phyloP scores from a whole-genome alignment of 1,284 basidiomycete species.

The Boletus subluridellus region DNA sequence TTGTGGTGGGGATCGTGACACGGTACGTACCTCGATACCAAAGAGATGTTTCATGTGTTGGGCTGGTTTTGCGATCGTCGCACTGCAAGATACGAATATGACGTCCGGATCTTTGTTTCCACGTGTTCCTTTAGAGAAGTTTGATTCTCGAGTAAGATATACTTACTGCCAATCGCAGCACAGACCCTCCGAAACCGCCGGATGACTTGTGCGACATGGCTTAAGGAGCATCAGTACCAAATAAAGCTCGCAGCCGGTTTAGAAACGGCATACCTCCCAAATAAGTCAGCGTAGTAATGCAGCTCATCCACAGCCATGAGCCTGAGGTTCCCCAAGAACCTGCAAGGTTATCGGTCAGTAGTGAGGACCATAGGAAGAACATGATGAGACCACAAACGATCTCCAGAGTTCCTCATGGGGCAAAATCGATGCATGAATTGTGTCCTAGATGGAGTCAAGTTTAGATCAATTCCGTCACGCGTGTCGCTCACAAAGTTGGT shows the following conservation, averaged over 20 bases:
- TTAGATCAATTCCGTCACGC: not conserved
- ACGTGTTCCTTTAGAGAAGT: not conserved
- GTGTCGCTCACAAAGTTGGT: slow-evolving; percentile 64
- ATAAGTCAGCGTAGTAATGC: slow-evolving; percentile 72
- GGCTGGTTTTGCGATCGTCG: slow-evolving; percentile 60
- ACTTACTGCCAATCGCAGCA: slow-evolving; percentile 79
- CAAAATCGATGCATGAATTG: slow-evolving; percentile 81
- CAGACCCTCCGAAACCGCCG: slow-evolving; percentile 77
- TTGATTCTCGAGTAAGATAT: not conserved
- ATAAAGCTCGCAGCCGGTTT: too few species aligned
- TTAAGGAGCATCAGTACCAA: slow-evolving; percentile 30
- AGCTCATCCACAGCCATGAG: slow-evolving; percentile 83
- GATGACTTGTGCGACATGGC: slow-evolving; percentile 78
- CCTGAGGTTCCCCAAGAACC: slow-evolving; percentile 46
- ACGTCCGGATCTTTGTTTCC: slow-evolving; percentile 44
- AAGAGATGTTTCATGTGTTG: slow-evolving; percentile 76
- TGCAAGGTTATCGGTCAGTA: too few species aligned
- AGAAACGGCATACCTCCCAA: slow-evolving; percentile 56
- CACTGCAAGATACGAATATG: slow-evolving; percentile 56
- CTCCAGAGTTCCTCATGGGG: slow-evolving; percentile 86
- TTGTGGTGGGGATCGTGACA: not conserved
- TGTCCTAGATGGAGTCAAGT: slow-evolving; percentile 57
- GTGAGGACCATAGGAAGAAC: too few species aligned
- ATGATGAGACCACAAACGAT: slow-evolving; percentile 46
- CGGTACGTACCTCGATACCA: slow-evolving; percentile 49